These are phyloP conservation scores for Claviceps paspali DNA, from an alignment of 2,329 filamentous ascomycete species.

Conservation along the genomic window DNA sequence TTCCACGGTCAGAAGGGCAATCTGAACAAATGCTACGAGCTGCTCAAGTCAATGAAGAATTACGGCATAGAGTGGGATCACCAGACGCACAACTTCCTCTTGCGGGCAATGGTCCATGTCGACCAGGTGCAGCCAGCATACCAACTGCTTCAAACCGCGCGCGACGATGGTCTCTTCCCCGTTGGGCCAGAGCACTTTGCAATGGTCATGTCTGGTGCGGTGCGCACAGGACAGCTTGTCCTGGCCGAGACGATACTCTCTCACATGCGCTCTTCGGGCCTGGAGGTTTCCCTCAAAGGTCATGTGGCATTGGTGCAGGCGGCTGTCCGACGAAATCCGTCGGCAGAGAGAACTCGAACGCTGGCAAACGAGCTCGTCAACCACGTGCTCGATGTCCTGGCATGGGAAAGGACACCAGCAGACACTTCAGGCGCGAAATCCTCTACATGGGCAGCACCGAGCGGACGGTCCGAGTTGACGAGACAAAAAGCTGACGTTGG, in stretches of 20 bases:
- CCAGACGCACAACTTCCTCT: slow-evolving; percentile 33
- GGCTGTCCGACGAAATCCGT: slow-evolving; percentile 13
- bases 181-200: slow-evolving; percentile 34
- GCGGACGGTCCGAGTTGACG: slow-evolving; percentile 11
- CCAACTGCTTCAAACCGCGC: slow-evolving; percentile 28
- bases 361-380: slow-evolving; percentile 16
- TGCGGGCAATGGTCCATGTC: slow-evolving; percentile 32
- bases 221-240: slow-evolving; percentile 28
- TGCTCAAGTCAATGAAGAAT: slow-evolving; percentile 34
- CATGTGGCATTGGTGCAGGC: slow-evolving; percentile 28
- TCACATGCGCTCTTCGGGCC: slow-evolving; percentile 26
- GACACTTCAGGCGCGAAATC: not conserved
- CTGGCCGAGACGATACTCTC: slow-evolving; percentile 25
- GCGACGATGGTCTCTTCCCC: slow-evolving; percentile 28
- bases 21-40: slow-evolving; percentile 30
- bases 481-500: slow-evolving; percentile 16
- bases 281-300: slow-evolving; percentile 27
- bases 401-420: not conserved
- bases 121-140: slow-evolving; percentile 35
- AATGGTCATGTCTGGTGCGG: slow-evolving; percentile 36
- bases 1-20: slow-evolving; percentile 50
- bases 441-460: slow-evolving; percentile 4
- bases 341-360: slow-evolving; percentile 11
- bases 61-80: slow-evolving; percentile 30
- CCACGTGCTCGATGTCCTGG: slow-evolving; percentile 13